A percentile compares a stretch with the other conserved stretches of the same genome.
phyloP scores from a whole-genome alignment of 2,329 filamentous ascomycete species.

The Orbilia quercus region DNA sequence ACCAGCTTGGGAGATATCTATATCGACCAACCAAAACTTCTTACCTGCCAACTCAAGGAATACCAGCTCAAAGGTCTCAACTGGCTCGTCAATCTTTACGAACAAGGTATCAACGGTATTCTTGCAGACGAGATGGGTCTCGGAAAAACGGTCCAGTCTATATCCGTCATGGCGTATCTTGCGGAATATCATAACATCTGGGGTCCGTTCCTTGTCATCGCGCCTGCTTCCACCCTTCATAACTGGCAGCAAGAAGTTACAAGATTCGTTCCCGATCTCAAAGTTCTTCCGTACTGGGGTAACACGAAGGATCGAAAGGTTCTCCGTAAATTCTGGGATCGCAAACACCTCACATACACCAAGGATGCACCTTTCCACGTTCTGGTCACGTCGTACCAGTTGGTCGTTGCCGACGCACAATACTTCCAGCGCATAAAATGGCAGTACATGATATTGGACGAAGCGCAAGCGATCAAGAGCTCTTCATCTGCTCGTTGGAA shows the following conservation, averaged over 20 bases:
- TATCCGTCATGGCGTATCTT: constrained; percentile 98
- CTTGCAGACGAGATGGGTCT: constrained; percentile 99
- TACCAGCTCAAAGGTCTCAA: constrained; percentile 99
- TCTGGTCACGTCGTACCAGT: constrained; percentile 93
- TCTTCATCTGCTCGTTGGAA: constrained; percentile 98
- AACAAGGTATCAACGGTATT: constrained; percentile 99
- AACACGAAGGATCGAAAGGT: constrained; percentile 94
- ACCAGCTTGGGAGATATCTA: constrained; percentile 93
- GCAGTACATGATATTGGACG: constrained; percentile 99
- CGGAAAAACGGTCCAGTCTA: constrained; percentile 98
- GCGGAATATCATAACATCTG: constrained; percentile 98
- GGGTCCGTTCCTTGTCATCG: constrained; percentile 97
- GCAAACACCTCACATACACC: constrained; percentile 94
- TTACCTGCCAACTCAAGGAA: constrained; percentile 94
- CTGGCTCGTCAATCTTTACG: constrained; percentile 98
- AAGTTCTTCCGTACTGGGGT: constrained; percentile 97
- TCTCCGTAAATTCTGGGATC: constrained; percentile 97
- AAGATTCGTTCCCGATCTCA: constrained; percentile 92
- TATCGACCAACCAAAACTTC: constrained; percentile 91
- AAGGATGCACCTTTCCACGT: constrained; percentile 96
- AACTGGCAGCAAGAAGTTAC: constrained; percentile 99
- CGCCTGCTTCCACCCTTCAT: constrained; percentile 93
- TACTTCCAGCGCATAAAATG: constrained; percentile 99
- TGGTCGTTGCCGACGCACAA: constrained; percentile 93
- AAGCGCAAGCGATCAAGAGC: constrained; percentile 98